Evolutionary conservation across 2,329 filamentous ascomycete species (phyloP).

Genomic region (Fusarium nematophilum): DNA sequence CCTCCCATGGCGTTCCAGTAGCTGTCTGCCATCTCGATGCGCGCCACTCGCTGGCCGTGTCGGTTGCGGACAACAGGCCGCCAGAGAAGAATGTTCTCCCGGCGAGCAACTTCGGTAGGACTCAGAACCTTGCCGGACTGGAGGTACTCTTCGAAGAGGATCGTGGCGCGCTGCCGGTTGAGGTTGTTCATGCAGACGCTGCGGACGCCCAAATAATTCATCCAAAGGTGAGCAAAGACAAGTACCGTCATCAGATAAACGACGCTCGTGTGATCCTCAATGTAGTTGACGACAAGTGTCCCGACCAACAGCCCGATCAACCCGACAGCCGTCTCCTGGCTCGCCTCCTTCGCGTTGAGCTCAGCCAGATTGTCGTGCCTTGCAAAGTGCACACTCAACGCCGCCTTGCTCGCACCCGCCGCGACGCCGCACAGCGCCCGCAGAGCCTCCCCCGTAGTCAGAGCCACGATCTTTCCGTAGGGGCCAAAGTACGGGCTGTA

Average conservation of each 20-base stretch:
- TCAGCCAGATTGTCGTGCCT: slow-evolving; percentile 88
- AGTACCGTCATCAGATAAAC: slow-evolving; percentile 79
- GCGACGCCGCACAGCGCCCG: slow-evolving; percentile 85
- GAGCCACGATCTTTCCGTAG: slow-evolving; percentile 60
- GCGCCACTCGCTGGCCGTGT: slow-evolving; percentile 40
- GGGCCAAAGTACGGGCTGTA: slow-evolving; percentile 78
- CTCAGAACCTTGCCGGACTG: slow-evolving; percentile 63
- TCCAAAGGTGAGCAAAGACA: slow-evolving; percentile 80
- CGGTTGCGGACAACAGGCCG: slow-evolving; percentile 46
- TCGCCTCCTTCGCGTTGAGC: slow-evolving; percentile 93
- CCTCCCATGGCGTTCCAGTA: slow-evolving; percentile 53
- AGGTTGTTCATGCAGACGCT: slow-evolving; percentile 85
- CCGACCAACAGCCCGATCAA: slow-evolving; percentile 88
- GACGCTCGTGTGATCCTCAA: slow-evolving; percentile 77
- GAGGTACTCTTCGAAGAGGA: slow-evolving; percentile 75
- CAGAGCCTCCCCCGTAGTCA: slow-evolving; percentile 63
- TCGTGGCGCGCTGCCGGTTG: slow-evolving; percentile 86
- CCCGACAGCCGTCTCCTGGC: slow-evolving; percentile 93
- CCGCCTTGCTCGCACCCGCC: slow-evolving; percentile 89
- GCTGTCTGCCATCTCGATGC: slow-evolving; percentile 55
- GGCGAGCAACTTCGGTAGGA: slow-evolving; percentile 73
- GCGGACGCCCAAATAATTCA: slow-evolving; percentile 88
- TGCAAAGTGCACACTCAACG: slow-evolving; percentile 91
- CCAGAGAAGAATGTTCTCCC: slow-evolving; percentile 71
- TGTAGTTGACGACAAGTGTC: slow-evolving; percentile 80